Evolutionary conservation across 192 early-diverging fungal genomes (phyloP), one percentile per base, ranked within the genome.

Genomic region (Pilobolus umbonatus): DNA sequence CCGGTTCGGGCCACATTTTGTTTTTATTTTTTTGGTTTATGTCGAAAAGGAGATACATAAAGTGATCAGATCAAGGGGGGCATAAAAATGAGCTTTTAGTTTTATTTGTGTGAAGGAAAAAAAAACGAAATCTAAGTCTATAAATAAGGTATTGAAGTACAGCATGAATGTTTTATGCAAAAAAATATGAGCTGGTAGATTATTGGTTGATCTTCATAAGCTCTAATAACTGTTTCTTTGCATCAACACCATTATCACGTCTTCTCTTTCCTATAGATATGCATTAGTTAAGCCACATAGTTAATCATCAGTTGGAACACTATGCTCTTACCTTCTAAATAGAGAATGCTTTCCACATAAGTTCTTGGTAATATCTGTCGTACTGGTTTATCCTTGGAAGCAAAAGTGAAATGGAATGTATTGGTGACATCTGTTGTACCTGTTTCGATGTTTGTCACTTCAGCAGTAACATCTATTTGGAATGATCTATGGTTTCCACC

Each of bases 361-460:
- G 85, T 83, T 36, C 79, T 69, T 15, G 94, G 94, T 55, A 95
- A 69, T n/a, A 94, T 67, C 34, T 80, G 75, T n/a, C 75, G 73
- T n/a, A 87, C 78, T 39, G 32, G 21, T n/a, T 60, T 60, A 25
- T 38, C 34, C 25, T 61, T 30, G 32, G 49, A 29, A 11, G 34
- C 51, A 62, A 96, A 93, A 42, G 90, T 93, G 54, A 95, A 89
- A 71, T 89, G 82, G 58, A 95, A 96, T 4, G 76, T 80, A 66
- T 96, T 95, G 29, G 90, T 90, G 17, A 83, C 86, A 29, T 85
- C 77, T 0, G 77, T 62, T 0, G 72, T 75, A 30, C 69, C 77
- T 14, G 69, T 71, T 31, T 71, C 55, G 22, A 88, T 75, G 68
- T 93, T 81, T 29, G 89, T 68, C 10, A 95, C 87, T 74, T 92